Conservation (phyloP, 2,329 filamentous ascomycete genomes). For the Trichoderma oligosporum region DNA sequence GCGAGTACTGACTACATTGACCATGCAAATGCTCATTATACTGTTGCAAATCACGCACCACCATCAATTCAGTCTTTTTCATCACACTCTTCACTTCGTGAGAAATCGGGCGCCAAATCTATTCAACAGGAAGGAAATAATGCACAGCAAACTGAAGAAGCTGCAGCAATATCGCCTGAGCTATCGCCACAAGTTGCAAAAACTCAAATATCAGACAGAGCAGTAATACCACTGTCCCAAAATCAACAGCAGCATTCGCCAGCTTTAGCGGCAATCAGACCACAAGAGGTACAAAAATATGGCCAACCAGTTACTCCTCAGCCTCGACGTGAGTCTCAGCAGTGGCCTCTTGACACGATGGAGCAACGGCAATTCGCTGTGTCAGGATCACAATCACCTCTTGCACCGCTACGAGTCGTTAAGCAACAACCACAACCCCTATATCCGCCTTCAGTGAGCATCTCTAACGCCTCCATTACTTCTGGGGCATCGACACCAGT, state of each 20-base stretch:
- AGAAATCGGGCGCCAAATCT: neutral
- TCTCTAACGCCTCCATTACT: conserved; percentile 1
- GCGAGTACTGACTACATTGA: neutral
- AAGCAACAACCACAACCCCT: neutral
- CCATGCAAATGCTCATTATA: neutral
- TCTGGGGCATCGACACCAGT: neutral
- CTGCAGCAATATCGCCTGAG: conserved; percentile 2
- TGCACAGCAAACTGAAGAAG: neutral
- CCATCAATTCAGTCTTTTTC: conserved; percentile 16
- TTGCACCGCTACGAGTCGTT: neutral
- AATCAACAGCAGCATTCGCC: conserved; percentile 1
- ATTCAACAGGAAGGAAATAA: neutral
- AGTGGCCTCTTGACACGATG: neutral
- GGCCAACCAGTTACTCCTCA: neutral
- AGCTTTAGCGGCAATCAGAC: neutral
- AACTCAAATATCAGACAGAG: conserved; percentile 4
- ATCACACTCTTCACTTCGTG: conserved; percentile 4
- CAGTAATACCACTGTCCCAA: neutral
- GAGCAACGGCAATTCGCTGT: neutral
- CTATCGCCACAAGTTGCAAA: conserved; percentile 6
- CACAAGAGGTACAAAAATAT: neutral
- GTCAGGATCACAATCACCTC: neutral
- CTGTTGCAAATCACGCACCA: neutral
- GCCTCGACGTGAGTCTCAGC: neutral
- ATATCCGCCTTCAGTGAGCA: conserved; percentile 1